Evolutionary conservation across 805 yeast genomes (phyloP).

Genomic region (Spathaspora passalidarum): DNA sequence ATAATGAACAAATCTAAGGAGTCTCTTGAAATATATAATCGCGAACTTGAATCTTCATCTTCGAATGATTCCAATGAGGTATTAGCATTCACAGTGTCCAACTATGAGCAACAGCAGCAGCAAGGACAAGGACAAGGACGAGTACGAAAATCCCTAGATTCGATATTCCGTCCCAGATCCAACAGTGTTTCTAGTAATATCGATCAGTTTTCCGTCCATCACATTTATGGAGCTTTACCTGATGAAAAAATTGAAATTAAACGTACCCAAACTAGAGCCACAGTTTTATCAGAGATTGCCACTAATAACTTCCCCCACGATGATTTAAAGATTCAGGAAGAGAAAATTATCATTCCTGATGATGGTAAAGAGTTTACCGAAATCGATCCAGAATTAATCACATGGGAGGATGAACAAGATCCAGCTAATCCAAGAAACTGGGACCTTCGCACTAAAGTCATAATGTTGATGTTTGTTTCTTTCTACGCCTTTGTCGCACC

Average conservation of each 20-base stretch:
- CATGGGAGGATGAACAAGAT: conserved; percentile 31
- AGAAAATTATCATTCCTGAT: background rate
- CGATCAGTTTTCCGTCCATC: conserved; percentile 20
- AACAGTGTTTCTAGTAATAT: conserved; percentile 4
- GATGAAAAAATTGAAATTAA: conserved; percentile 26
- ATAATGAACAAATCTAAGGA: conserved; percentile 8
- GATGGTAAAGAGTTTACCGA: conserved; percentile 30
- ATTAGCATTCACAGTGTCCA: conserved; percentile 13
- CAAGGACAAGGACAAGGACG: conserved; percentile 9
- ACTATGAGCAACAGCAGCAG: conserved; percentile 6
- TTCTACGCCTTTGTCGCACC: conserved; percentile 38
- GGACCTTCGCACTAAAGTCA: conserved; percentile 19
- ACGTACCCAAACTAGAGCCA: conserved; percentile 29
- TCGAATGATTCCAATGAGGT: conserved; percentile 12
- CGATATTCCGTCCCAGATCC: conserved; percentile 7
- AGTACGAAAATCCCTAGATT: conserved; percentile 17
- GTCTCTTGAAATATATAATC: conserved; percentile 2
- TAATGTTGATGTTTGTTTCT: conserved; percentile 26
- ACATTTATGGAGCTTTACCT: conserved; percentile 31
- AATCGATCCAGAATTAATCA: conserved; percentile 36
- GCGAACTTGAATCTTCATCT: conserved; percentile 10
- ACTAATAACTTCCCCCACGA: background rate
- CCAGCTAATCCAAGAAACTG: conserved; percentile 37
- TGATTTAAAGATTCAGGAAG: conserved; percentile 9
- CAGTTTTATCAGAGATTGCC: conserved; percentile 17